Percentiles rank a stretch among this genome's conserved stretches.
Evolutionary conservation across 2,329 filamentous ascomycete genomes (phyloP).

Genomic region (Neurospora sp.): DNA sequence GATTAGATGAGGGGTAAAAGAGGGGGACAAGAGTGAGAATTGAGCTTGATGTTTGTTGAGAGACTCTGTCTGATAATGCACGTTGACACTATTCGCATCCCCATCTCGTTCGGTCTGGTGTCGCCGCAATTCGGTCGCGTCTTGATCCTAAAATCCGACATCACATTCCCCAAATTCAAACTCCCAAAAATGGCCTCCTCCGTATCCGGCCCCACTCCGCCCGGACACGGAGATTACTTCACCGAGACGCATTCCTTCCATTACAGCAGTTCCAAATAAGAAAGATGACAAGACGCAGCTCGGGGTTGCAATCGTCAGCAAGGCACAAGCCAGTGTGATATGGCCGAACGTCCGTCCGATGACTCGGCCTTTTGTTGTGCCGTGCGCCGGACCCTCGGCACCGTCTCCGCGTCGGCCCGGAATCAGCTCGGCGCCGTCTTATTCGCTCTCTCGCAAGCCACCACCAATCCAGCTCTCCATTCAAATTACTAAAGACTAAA

Average conservation of each 20-base stretch:
- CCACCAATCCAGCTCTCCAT: neutral
- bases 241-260: constrained; percentile 43
- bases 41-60: neutral
- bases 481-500: neutral
- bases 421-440: constrained; percentile 30
- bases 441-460: constrained; percentile 32
- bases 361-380: constrained; percentile 43
- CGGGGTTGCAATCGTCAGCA: constrained; percentile 33
- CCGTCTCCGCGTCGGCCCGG: constrained; percentile 23
- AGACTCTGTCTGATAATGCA: neutral
- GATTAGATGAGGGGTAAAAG: neutral
- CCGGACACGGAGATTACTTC: constrained; percentile 27
- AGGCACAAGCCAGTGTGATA: constrained; percentile 31
- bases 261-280: constrained; percentile 33
- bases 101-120: neutral
- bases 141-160: neutral
- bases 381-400: constrained; percentile 32
- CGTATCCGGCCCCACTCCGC: constrained; percentile 8
- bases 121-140: neutral
- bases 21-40: neutral
- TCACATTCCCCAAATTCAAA: neutral
- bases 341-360: constrained; percentile 36
- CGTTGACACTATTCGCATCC: neutral
- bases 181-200: constrained; percentile 3
- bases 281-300: constrained; percentile 32